Evolutionary conservation across 2,329 filamentous ascomycete species (phyloP).

Genomic region (Penicillium verrucosum): DNA sequence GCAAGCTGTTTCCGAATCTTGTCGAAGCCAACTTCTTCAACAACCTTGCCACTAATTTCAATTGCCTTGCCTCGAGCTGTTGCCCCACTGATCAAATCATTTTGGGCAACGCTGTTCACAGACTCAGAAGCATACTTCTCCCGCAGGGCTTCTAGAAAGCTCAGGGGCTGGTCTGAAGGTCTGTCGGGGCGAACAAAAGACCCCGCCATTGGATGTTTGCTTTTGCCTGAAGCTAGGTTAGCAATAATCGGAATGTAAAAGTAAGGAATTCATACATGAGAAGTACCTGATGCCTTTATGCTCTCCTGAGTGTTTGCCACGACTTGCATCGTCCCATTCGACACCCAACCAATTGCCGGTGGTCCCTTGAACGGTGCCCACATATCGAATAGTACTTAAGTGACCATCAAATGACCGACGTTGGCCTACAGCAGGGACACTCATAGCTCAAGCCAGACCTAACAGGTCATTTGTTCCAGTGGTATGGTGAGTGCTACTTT

Average conservation of each 20-base stretch:
- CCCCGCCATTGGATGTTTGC: slow-evolving; percentile 65
- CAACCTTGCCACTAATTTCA: slow-evolving; percentile 74
- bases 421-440: slow-evolving; percentile 55
- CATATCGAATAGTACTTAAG: slow-evolving; percentile 79
- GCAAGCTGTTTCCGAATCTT: slow-evolving; percentile 82
- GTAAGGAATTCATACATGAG: slow-evolving; percentile 55
- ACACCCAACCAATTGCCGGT: slow-evolving; percentile 84
- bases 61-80: slow-evolving; percentile 53
- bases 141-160: slow-evolving; percentile 75
- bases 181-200: slow-evolving; percentile 83
- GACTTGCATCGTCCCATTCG: slow-evolving; percentile 85
- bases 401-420: slow-evolving; percentile 75
- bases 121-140: slow-evolving; percentile 75
- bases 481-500: background rate
- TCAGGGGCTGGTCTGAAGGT: slow-evolving; percentile 62
- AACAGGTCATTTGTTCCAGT: background rate
- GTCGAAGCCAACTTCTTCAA: slow-evolving; percentile 91
- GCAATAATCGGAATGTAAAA: background rate
- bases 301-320: slow-evolving; percentile 88
- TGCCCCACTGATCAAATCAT: background rate
- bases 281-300: slow-evolving; percentile 80
- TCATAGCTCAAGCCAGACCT: slow-evolving; percentile 3
- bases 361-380: slow-evolving; percentile 73
- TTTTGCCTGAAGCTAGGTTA: slow-evolving; percentile 49
- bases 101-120: slow-evolving; percentile 32